Evolutionary conservation across 2,329 filamentous ascomycete species (phyloP), one percentile per base, ranked within the genome.

Genomic region (Phyllosticta citrichinensis): DNA sequence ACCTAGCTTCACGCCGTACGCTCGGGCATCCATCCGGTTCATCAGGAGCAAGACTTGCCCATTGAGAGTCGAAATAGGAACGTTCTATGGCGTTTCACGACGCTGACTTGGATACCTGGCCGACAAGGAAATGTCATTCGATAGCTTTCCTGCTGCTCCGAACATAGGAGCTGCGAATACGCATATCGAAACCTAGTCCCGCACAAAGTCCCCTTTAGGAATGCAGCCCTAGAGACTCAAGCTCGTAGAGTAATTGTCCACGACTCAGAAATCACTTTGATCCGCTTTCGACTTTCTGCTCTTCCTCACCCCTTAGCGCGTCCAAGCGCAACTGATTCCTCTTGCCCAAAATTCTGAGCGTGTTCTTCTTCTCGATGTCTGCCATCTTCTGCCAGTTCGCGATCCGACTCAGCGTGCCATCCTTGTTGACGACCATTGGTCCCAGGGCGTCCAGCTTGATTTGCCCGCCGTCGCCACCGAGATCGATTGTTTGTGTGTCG

Each of bases 321-420:
- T 80, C 83, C 65, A 87, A 69, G 14, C 88, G 76, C 68, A 80
- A 65, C 75, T 86, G 79, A 69, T 92, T 91, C 69, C 88, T 77
- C 78, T 83, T 87, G 10, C 83, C 83, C 66, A 92, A 69, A 55
- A 90, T 75, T 54, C 84, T 78, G 69, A 91, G 65, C 47, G 87
- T 89, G 68, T 84, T 88, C 69, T 82, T 74, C 70, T 78, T 80
- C 77, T 91, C 88, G 6, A 84, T 79, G 25, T 84, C 83, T 2
- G 82, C 81, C 88, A 91, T 90, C 65, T 85, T 76, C 9, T 76
- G 78, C 88, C 88, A 92, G 71, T 92, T 91, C 40, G 80, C 75
- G 66, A 92, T 88, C 35, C 87, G 81, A 61, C 84, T 85, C 66
- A 91, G 72, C 9, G 85, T 85, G 20, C 88, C 88, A 71, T 92